A percentile compares a stretch with the other conserved stretches of the same genome.
These are phyloP conservation scores for Leccinum pallidistipes DNA, from an alignment of 1,284 basidiomycete species.

Conservation along the genomic window DNA sequence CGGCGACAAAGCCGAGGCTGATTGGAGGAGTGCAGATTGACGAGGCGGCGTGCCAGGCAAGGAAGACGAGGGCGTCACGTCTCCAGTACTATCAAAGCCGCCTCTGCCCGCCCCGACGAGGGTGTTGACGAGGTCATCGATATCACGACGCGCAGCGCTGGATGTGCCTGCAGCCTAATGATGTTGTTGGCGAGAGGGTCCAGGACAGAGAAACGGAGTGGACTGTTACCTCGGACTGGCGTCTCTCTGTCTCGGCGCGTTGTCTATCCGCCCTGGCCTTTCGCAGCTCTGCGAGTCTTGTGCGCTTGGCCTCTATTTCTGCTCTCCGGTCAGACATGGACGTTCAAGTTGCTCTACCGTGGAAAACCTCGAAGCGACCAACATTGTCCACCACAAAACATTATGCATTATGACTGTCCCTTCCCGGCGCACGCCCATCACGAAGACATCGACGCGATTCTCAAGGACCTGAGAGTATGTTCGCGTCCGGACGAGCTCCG, in stretches of 20 bases:
- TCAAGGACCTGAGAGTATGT: slow-evolving; percentile 59
- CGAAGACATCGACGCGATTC: slow-evolving; percentile 47
- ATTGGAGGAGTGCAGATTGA: slow-evolving; percentile 45
- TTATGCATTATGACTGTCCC: slow-evolving; percentile 23
- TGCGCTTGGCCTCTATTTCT: slow-evolving; percentile 91
- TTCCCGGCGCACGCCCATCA: slow-evolving; percentile 28
- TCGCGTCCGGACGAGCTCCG: slow-evolving; percentile 50
- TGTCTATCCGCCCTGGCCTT: slow-evolving; percentile 71
- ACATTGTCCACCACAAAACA: no score
- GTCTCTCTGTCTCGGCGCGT: slow-evolving; percentile 55
- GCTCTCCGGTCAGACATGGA: slow-evolving; percentile 58
- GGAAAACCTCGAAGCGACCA: slow-evolving; percentile 12
- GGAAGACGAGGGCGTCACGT: slow-evolving; percentile 64
- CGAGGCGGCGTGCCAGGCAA: slow-evolving; percentile 70
- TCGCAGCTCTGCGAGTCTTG: slow-evolving; percentile 83
- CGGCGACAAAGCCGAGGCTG: slow-evolving; percentile 42
- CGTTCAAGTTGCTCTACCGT: slow-evolving; percentile 10
- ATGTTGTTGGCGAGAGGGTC: background rate
- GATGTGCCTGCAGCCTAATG: slow-evolving; percentile 35
- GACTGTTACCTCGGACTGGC: slow-evolving; percentile 44
- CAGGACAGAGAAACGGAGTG: background rate
- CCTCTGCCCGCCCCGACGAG: slow-evolving; percentile 46
- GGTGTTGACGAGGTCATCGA: slow-evolving; percentile 67
- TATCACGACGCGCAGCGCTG: slow-evolving; percentile 49
- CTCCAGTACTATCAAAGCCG: slow-evolving; percentile 47